Percentiles rank a stretch among this genome's conserved stretches.
Evolutionary conservation across 2,329 filamentous ascomycete genomes (phyloP).

Genomic region (Rutstroemia sp.): DNA sequence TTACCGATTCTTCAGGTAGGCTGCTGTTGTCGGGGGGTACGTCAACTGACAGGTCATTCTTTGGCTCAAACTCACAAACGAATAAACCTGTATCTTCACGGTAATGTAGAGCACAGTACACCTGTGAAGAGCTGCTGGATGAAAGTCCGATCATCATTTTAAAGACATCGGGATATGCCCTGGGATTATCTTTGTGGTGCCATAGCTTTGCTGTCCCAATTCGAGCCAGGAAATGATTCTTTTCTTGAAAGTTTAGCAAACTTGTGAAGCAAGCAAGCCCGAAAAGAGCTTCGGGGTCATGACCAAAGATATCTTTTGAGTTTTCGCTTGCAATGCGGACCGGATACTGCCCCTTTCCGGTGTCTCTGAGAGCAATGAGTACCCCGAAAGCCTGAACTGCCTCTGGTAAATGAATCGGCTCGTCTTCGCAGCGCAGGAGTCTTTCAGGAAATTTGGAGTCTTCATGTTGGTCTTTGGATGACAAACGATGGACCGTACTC

Average conservation of each 20-base stretch:
- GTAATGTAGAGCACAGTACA: slow-evolving; percentile 33
- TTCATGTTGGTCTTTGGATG: neutral
- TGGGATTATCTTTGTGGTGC: slow-evolving; percentile 49
- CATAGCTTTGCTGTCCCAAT: slow-evolving; percentile 1
- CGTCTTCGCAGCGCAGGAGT: slow-evolving; percentile 65
- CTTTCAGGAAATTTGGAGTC: neutral
- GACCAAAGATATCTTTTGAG: slow-evolving; percentile 65
- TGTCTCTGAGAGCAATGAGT: slow-evolving; percentile 68
- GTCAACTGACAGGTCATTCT: slow-evolving; percentile 66
- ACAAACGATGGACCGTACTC: neutral
- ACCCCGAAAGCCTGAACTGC: slow-evolving; percentile 66
- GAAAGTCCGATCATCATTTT: slow-evolving; percentile 46
- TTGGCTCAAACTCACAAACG: slow-evolving; percentile 83
- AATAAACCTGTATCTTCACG: slow-evolving; percentile 60
- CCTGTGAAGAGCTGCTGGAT: neutral
- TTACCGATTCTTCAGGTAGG: slow-evolving; percentile 57
- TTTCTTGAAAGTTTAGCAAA: slow-evolving; percentile 73
- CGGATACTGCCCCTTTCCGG: slow-evolving; percentile 56
- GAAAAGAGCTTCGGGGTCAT: slow-evolving; percentile 70
- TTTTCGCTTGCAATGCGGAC: slow-evolving; percentile 80
- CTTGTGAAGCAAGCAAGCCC: slow-evolving; percentile 70
- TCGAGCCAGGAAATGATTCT: neutral
- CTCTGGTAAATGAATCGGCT: slow-evolving; percentile 67
- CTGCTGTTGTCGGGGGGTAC: slow-evolving; percentile 54
- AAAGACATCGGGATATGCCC: slow-evolving; percentile 75